Evolutionary conservation across 768 basidiomycete genomes (phyloP).

Genomic region (Dendrothele bispora): DNA sequence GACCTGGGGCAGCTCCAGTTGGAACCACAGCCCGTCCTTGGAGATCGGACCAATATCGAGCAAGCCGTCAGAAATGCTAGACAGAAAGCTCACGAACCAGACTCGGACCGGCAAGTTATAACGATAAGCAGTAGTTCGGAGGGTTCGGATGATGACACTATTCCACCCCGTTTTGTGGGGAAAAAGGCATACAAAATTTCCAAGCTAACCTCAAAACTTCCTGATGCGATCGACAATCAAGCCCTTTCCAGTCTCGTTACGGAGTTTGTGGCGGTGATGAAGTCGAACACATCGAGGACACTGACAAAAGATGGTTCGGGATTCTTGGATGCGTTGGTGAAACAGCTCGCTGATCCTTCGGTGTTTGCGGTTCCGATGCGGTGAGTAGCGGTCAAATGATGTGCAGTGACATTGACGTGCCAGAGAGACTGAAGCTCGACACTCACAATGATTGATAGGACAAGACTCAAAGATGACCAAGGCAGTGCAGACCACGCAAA

Average conservation of each 20-base stretch:
- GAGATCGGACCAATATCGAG: slow-evolving; percentile 48
- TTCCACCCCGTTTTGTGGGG: slow-evolving; percentile 29
- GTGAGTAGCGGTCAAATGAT: slow-evolving; percentile 29
- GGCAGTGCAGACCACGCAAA: slow-evolving; percentile 45
- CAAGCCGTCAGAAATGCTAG: slow-evolving; percentile 36
- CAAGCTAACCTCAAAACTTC: slow-evolving; percentile 42
- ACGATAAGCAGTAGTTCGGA: slow-evolving; percentile 48
- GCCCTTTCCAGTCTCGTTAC: slow-evolving; percentile 52
- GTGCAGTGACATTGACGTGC: slow-evolving; percentile 4
- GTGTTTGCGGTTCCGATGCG: slow-evolving; percentile 57
- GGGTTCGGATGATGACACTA: slow-evolving; percentile 10
- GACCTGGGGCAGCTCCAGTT: slow-evolving; percentile 62
- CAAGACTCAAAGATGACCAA: slow-evolving; percentile 37
- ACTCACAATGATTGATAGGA: slow-evolving; percentile 6
- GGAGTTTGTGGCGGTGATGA: slow-evolving; percentile 63
- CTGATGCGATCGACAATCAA: slow-evolving; percentile 51
- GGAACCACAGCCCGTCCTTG: slow-evolving; percentile 48
- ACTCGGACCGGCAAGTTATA: slow-evolving; percentile 33
- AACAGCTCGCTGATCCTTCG: slow-evolving; percentile 70
- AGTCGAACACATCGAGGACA: slow-evolving; percentile 63
- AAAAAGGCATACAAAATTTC: slow-evolving; percentile 57
- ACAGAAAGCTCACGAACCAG: slow-evolving; percentile 24
- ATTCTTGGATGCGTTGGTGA: slow-evolving; percentile 69
- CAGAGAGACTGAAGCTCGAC: too few species aligned
- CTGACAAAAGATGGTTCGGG: slow-evolving; percentile 70